Evolutionary conservation across 2,329 filamentous ascomycete genomes (phyloP), one percentile per base, ranked within the genome.

Genomic region (Zymoseptoria brevis): DNA sequence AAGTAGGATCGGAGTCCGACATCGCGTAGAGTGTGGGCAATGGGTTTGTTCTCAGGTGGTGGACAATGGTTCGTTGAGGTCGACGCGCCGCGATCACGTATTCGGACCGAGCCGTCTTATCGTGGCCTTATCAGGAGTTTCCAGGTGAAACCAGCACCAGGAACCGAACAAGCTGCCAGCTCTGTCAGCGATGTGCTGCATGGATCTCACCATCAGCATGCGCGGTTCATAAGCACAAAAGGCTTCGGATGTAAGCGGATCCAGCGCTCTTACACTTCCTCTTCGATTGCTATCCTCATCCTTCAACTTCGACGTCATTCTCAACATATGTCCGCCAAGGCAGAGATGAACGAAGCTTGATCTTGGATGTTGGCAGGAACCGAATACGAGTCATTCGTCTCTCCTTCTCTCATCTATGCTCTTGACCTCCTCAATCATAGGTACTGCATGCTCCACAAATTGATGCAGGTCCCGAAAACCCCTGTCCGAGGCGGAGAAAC

Each of bases 1-100:
- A 55, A 2, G 66, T 65, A 19, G 58, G 54, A 45, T 64, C 65
- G 21, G 66, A 68, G 57, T 68, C 67, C 9, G 67, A 68, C 65
- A 69, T 68, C 54, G 54, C 60, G 50, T 19, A 1, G 51, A 13
- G 3, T 19, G 11, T 26, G 50, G 24, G 21, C 35, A 45, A n/a
- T 45, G 35, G 11, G 11, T 16, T 41, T 13, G 9, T 16, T 41
- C 9, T 41, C 35, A 11, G 16, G 9, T 16, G 13, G 35, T 45
- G 13, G 35, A 45, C 35, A 16, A 16, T 41, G 35, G 11, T 41
- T 41, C 35, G 7, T 45, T 3, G 35, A 45, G 35, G 35, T 41
- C 13, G 35, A 45, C 35, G 35, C 35, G 35, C 13, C 35, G 35
- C 16, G 13, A 8, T 11, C 22, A 24, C 22, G 22, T 24, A 24